Evolutionary conservation across 148 eudicot genomes (phyloP).

Genomic region (Euryodendron excelsum): DNA sequence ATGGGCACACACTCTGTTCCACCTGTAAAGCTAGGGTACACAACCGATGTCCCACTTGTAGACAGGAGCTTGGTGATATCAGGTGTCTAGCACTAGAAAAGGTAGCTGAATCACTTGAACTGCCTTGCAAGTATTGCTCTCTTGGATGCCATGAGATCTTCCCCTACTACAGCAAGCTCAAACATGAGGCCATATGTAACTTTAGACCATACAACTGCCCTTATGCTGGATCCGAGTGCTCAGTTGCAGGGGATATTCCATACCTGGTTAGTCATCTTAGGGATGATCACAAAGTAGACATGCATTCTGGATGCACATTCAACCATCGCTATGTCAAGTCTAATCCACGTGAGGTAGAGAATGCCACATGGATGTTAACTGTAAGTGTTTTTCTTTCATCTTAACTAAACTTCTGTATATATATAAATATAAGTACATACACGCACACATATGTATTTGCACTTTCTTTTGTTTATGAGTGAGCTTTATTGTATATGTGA

Average conservation of each 20-base stretch:
- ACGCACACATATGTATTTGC: too few relatives aligned
- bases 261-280: conserved; percentile 40
- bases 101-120: conserved; percentile 45
- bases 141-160: conserved; percentile 46
- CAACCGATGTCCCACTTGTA: conserved; percentile 50
- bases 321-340: conserved; percentile 56
- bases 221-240: conserved; percentile 52
- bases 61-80: conserved; percentile 52
- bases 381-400: conserved; percentile 28
- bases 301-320: conserved; percentile 50
- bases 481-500: neutral
- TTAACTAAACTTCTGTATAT: neutral
- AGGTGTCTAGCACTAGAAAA: conserved; percentile 53
- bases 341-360: conserved; percentile 52
- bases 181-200: conserved; percentile 42
- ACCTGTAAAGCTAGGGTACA: conserved; percentile 45
- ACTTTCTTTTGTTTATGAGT: neutral
- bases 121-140: conserved; percentile 46
- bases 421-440: neutral
- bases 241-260: conserved; percentile 41
- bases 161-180: conserved; percentile 50
- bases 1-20: conserved; percentile 52
- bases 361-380: conserved; percentile 56
- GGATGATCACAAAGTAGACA: conserved; percentile 53
- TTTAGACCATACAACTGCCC: conserved; percentile 50